These are phyloP conservation scores for Solanum medicagineum DNA, from an alignment of 257 asterid genomes.

Conservation along the genomic window DNA sequence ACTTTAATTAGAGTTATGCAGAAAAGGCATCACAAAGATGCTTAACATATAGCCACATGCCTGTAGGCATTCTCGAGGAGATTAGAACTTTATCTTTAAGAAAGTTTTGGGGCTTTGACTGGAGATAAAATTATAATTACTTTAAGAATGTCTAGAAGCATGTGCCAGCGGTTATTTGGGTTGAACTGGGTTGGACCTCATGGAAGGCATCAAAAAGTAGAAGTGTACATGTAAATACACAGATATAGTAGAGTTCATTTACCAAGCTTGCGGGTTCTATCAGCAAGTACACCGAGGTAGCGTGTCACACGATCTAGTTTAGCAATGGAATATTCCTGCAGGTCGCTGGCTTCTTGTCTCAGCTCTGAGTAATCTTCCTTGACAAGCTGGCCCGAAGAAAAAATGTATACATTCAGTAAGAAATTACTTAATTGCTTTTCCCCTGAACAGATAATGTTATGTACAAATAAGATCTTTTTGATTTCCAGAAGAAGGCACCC, in stretches of 20 bases:
- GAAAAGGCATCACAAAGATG: not conserved
- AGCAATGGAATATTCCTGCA: constrained; percentile 91
- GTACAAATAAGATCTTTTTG: not conserved
- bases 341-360: constrained; percentile 89
- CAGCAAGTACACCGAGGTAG: constrained; percentile 94
- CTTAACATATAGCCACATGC: not conserved
- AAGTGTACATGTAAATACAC: not conserved
- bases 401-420: not conserved
- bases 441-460: not conserved
- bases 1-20: not conserved
- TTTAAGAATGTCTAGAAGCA: not conserved
- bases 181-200: not conserved
- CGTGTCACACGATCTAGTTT: constrained; percentile 91
- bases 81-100: not conserved
- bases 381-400: constrained; percentile 53
- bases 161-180: not conserved
- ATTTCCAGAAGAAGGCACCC: not conserved
- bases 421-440: not conserved
- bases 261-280: constrained; percentile 85
- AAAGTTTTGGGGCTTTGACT: not conserved
- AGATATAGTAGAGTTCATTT: not conserved
- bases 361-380: constrained; percentile 70
- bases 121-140: not conserved
- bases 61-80: not conserved
- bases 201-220: not conserved